Conservation (phyloP, 768 basidiomycete species). For the Kwoniella dendrophila region DNA sequence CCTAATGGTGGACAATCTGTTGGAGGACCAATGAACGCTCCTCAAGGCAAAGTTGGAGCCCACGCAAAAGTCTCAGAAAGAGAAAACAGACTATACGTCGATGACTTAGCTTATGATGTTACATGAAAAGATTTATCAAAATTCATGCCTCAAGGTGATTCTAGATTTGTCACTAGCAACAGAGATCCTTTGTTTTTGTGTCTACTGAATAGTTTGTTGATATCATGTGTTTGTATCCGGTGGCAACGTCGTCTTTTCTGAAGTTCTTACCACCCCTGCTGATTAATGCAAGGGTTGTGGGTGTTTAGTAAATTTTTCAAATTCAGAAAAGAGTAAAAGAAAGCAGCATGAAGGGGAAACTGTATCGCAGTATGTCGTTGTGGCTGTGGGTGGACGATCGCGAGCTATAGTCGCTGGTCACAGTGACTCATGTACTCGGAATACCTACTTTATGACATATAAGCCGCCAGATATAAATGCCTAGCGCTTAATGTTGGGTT, state of each 20-base stretch:
- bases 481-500: too few relatives aligned
- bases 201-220: too few relatives aligned
- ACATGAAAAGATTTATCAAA: conserved; percentile 98
- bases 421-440: too few relatives aligned
- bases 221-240: conserved; percentile 69
- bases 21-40: conserved; percentile 54
- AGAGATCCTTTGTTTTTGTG: conserved; percentile 46
- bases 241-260: conserved; percentile 99
- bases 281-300: conserved; percentile 55
- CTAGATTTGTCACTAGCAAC: conserved; percentile 28
- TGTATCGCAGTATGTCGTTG: too few relatives aligned
- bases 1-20: conserved; percentile 24
- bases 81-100: conserved; percentile 98
- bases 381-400: too few relatives aligned
- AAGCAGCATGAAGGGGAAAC: too few relatives aligned
- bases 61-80: conserved; percentile 95
- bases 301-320: conserved; percentile 94
- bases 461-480: too few relatives aligned
- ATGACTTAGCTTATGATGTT: conserved; percentile 98
- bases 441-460: too few relatives aligned
- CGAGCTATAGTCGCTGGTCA: too few relatives aligned
- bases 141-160: conserved; percentile 99
- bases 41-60: conserved; percentile 84
- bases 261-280: conserved; percentile 9
- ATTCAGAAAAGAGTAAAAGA: too few relatives aligned